phyloP scores from a whole-genome alignment of 31 red algal genomes.

The Asparagopsis taxiformis region DNA sequence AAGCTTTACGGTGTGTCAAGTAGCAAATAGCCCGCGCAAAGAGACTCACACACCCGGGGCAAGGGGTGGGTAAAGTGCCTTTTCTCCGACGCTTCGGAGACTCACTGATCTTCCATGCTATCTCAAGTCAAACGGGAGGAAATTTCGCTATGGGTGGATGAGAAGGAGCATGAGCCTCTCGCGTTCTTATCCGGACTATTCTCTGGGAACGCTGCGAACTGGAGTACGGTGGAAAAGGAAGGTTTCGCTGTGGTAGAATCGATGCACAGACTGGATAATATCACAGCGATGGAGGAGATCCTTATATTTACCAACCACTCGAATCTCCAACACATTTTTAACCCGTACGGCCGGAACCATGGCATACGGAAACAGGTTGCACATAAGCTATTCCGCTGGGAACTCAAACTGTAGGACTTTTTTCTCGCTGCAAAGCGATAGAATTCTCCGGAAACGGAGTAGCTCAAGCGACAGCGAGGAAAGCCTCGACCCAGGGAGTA shows the following conservation, averaged over 20 bases:
- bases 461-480: too few relatives aligned
- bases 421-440: too few relatives aligned
- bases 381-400: constrained; percentile 30
- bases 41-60: constrained; percentile 41
- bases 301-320: constrained; percentile 43
- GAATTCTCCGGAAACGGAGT: too few relatives aligned
- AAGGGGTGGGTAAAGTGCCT: constrained; percentile 1
- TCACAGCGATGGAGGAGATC: neutral
- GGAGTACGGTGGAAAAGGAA: constrained; percentile 38
- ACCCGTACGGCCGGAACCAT: constrained; percentile 5
- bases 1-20: constrained; percentile 37
- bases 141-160: neutral
- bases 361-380: constrained; percentile 18
- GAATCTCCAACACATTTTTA: constrained; percentile 38
- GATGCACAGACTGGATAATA: constrained; percentile 30
- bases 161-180: constrained; percentile 28
- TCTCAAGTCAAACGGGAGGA: constrained; percentile 14
- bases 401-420: constrained; percentile 15
- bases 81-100: constrained; percentile 39
- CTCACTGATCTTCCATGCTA: constrained; percentile 22
- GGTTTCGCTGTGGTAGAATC: constrained; percentile 47
- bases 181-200: constrained; percentile 31
- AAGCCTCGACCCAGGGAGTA: too few relatives aligned
- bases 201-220: constrained; percentile 11
- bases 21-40: constrained; percentile 23